Base-by-base conservation (phyloP, 2,329 filamentous ascomycete genomes). In the Cordyceps sp. region DNA sequence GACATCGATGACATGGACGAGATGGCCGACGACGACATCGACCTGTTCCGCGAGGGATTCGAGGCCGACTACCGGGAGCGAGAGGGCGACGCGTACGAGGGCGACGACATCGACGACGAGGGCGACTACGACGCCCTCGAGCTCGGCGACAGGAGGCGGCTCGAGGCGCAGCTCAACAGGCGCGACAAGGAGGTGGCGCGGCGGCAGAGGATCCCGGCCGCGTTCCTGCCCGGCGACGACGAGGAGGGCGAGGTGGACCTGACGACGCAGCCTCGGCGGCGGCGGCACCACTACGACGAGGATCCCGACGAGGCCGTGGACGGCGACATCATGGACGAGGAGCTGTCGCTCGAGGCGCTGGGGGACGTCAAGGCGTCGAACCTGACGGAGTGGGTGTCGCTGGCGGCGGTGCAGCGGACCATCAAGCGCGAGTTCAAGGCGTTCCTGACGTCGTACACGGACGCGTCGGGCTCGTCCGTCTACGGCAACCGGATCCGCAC, bases 401-500 rank as follows among this genome's bases (percentile, higher is more conserved):
- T 86, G 44, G 82, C 83, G 4, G 73, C 84, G 12, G 90, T 98
- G 10, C 83, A 93, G 56, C 73, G 83, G 43, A 92, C 86, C 2
- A 90, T 98, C 55, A 86, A 85, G 50, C 74, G 88, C 46, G 90
- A 98, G 56, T 98, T 98, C 71, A 93, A 93, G 55, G 79, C 82
- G 4, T 98, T 98, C 62, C 62, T 98, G 46, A 96, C 90, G 10
- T 88, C 94, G 45, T 96, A 92, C 53, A 93, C 78, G 6, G 90
- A 98, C 47, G 75, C 85, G 33, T 75, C 78, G 40, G 86, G 85
- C 33, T 78, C 74, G 5, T 98, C 90, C 0, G 85, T 98, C 31
- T 98, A 98, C 52, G 90, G 90, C 33, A 86, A 84, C 44, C 80
- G 86, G 34, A 93, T 98, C 42, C 74, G 84, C 42, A 94, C 83